Conservation (phyloP, 352 stramenopile genomes). For the Globisporangium spiculum region DNA sequence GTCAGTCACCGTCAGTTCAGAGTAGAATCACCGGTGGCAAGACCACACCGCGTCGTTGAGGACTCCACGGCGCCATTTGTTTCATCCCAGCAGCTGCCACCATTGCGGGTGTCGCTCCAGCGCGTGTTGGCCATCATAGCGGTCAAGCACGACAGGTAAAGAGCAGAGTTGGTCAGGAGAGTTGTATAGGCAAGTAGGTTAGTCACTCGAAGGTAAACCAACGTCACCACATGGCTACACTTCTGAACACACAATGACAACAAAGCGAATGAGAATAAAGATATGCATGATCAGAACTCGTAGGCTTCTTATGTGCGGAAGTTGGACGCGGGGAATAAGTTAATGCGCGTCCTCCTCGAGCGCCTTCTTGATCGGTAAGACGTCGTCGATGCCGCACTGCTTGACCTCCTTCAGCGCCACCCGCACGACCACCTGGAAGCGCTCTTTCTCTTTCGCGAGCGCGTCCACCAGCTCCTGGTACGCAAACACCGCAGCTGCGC, state of each 20-base stretch:
- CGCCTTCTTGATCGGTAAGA: constrained; percentile 73
- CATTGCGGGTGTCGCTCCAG: constrained; percentile 7
- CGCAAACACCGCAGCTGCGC: constrained; percentile 26
- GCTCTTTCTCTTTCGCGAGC: constrained; percentile 49
- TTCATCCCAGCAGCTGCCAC: background rate
- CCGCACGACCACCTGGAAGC: constrained; percentile 54
- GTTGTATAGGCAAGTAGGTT: too few species aligned
- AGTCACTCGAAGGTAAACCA: too few species aligned
- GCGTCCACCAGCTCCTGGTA: constrained; percentile 30
- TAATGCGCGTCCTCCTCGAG: constrained; percentile 62
- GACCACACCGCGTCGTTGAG: background rate
- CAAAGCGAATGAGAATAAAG: too few species aligned
- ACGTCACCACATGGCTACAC: too few species aligned
- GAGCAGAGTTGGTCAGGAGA: too few species aligned
- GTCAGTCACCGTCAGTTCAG: background rate
- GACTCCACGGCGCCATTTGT: background rate
- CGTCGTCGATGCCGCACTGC: constrained; percentile 49
- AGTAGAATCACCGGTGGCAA: background rate
- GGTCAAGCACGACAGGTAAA: background rate
- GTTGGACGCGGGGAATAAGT: constrained; percentile 61
- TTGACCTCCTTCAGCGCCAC: constrained; percentile 58
- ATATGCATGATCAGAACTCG: too few species aligned
- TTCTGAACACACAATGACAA: too few species aligned
- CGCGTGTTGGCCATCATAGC: constrained; percentile 11
- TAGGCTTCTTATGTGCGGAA: constrained; percentile 55